Percentiles rank a stretch among this genome's conserved stretches.
Evolutionary conservation across 352 stramenopile genomes (phyloP).

Genomic region (Globisporangium paroecandrum): DNA sequence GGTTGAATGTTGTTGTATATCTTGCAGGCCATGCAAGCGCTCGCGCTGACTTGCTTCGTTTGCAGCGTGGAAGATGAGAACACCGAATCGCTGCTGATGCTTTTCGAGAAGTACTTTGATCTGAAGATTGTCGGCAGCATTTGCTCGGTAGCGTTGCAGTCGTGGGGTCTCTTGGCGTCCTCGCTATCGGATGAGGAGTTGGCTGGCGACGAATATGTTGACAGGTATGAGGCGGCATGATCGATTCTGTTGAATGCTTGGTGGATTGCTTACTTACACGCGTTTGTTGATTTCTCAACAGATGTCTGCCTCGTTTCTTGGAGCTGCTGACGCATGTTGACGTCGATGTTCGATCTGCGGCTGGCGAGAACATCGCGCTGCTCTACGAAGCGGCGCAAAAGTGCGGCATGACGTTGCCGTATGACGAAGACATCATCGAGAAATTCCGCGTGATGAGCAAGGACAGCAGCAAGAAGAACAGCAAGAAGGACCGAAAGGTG

Average conservation of each 20-base stretch:
- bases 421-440: conserved; percentile 64
- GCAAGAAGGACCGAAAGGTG: conserved; percentile 86
- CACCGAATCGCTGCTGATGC: conserved; percentile 49
- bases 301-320: conserved; percentile 67
- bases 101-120: conserved; percentile 72
- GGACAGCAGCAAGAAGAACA: conserved; percentile 88
- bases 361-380: conserved; percentile 84
- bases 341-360: conserved; percentile 74
- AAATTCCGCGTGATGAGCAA: conserved; percentile 81
- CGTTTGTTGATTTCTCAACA: conserved; percentile 13
- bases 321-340: conserved; percentile 73
- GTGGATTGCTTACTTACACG: background rate
- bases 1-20: conserved; percentile 1
- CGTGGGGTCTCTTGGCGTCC: conserved; percentile 73
- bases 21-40: conserved; percentile 55
- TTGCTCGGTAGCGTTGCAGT: conserved; percentile 59
- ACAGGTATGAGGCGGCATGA: conserved; percentile 38
- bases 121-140: conserved; percentile 60
- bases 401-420: conserved; percentile 43
- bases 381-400: conserved; percentile 67
- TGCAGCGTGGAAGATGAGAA: conserved; percentile 81
- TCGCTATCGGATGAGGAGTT: conserved; percentile 54
- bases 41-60: conserved; percentile 74
- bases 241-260: background rate
- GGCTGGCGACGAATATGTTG: conserved; percentile 43